Base-by-base conservation (phyloP, 192 early-diverging fungal genomes). In the Coemansia sp. region DNA sequence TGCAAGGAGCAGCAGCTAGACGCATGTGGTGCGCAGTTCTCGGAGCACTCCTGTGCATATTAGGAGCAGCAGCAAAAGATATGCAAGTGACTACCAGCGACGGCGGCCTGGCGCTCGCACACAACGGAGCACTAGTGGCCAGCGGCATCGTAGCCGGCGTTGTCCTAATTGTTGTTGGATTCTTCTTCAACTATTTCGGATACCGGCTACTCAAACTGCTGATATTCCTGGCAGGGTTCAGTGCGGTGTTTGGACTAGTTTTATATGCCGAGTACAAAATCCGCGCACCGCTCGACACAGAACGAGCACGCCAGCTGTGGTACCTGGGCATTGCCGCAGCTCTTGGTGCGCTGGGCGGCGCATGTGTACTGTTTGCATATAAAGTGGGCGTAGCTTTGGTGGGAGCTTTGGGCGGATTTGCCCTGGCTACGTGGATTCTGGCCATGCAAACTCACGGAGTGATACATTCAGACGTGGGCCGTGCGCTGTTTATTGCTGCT, bases 181-280 rank as follows among this genome's bases (percentile, higher is more conserved):
- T 90, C 58, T 49, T 90, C 57, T 86, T 86, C 72, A 83, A 84
- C 63, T 90, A 87, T 66, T 86, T 89, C 65, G 91, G 91, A 0
- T 81, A 83, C 75, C 81, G 76, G 63, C 65, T 89, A 23, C 85
- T 88, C 64, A 81, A 84, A 59, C 66, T 89, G 8, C 85, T 90
- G n/a, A 71, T 93, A 29, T 92, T 92, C 66, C 66, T 94, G 58
- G 82, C 85, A 8, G 93, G 93, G 3, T 92, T 92, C 75, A 92
- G 89, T 59, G 70, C 85, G 6, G 84, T 85, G 12, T 77, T 81
- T 66, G 84, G 81, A 37, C 67, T 81, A 7, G 70, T 71, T 25
- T 49, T 73, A 6, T 66, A 67, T 38, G 69, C 74, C 12, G 76
- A 70, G 49, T 74, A 67, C 71, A 72, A 60, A 49, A 81, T 82